These are phyloP conservation scores for Fusarium lyarnte DNA, from an alignment of 2,329 filamentous ascomycete species.

Conservation along the genomic window DNA sequence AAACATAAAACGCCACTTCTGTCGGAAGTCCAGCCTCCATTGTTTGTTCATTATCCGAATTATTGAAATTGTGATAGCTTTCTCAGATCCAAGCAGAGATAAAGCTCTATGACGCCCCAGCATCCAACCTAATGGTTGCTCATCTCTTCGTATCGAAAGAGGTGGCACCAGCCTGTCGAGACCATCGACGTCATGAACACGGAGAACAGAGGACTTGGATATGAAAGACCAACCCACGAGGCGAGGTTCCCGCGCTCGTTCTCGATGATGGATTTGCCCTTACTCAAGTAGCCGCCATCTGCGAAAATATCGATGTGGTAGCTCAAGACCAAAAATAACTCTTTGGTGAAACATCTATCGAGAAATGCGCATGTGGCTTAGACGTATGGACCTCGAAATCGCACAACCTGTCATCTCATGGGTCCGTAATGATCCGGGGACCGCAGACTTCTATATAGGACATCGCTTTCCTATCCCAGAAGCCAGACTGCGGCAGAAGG, in stretches of 20 bases:
- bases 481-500: background rate
- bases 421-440: background rate
- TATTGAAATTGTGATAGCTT: rapidly evolving
- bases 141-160: constrained; percentile 28
- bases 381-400: constrained; percentile 6
- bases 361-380: constrained; percentile 11
- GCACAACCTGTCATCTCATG: background rate
- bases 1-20: background rate
- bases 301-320: background rate
- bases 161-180: constrained; percentile 2
- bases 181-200: constrained; percentile 13
- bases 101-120: constrained; percentile 18
- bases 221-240: constrained; percentile 12
- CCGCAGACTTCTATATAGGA: constrained; percentile 5
- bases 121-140: constrained; percentile 11
- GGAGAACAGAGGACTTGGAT: constrained; percentile 20
- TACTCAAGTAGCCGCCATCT: constrained; percentile 6
- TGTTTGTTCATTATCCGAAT: background rate
- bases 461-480: background rate
- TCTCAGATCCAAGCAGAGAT: background rate
- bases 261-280: background rate
- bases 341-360: background rate
- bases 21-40: background rate
- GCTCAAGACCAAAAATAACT: background rate
- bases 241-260: constrained; percentile 5